Base-by-base conservation (phyloP, 352 stramenopile genomes). In the Phytophthora brassicae region DNA sequence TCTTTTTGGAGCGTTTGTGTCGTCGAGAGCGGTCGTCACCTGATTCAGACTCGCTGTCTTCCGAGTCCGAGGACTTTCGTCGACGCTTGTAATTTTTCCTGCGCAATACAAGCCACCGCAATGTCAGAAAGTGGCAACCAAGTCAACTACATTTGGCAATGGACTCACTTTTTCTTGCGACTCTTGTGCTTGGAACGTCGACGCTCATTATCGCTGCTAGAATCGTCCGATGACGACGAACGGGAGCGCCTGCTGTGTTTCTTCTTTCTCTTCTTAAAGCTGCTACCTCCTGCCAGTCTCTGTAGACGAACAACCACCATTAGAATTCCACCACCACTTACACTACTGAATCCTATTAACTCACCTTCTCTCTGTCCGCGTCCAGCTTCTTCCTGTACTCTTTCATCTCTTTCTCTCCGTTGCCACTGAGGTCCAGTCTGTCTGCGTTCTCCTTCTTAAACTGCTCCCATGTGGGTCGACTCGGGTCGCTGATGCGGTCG, bases 381-480 rank as follows among this genome's bases (percentile, higher is more conserved):
- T 98, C 95, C 6, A 98, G 73, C 62, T 98, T 81, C 61, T 92
- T 92, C 35, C 94, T 74, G 75, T 98, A 98, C 39, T 88, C 89
- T 52, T 93, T 79, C 95, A 98, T 98, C 66, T 98, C 91, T 59
- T 95, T 94, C 56, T 96, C 79, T 62, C 95, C 90, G 19, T 91
- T 85, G 23, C 80, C 79, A 14, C 52, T 86, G 43, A 98, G 60
- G 55, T 98, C 87, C 17, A 98, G 70, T 66, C 97, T 97, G 66
- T 98, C 93, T 17, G 94, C 81, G 60, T 98, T 98, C 57, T 98
- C 91, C 64, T 96, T 97, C 72, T 98, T 98, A 76, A 97, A 98
- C 54, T 98, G 89, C 68, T 98, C 95, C 95, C 95, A 98, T 33
- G 93, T 98, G 22, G 95, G 95, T 36, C 95, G 85, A 62, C 97